A percentile compares a stretch with the other conserved stretches of the same genome.
Evolutionary conservation across 164 flowering plant genomes (phyloP).

Genomic region (Vitis amurensis): DNA sequence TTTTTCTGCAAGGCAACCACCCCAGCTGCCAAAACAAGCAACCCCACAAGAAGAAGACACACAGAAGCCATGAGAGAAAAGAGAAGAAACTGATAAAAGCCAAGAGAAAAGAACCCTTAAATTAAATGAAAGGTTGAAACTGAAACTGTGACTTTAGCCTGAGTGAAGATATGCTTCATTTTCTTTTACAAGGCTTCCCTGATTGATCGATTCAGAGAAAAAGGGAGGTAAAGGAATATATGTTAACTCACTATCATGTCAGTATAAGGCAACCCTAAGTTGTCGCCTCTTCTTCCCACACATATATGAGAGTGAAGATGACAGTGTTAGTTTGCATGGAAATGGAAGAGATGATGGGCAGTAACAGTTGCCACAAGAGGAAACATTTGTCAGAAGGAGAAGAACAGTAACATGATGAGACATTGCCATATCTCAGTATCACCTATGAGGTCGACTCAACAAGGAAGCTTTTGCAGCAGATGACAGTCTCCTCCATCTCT

Average conservation of each 20-base stretch:
- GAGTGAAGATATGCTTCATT: too few relatives aligned
- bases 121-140: background rate
- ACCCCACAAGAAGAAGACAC: slow-evolving; percentile 15
- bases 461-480: background rate
- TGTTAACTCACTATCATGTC: slow-evolving; percentile 3
- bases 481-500: background rate
- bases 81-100: background rate
- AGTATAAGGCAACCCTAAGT: slow-evolving; percentile 16
- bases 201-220: slow-evolving; percentile 7
- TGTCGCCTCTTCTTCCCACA: slow-evolving; percentile 10
- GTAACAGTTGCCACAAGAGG: slow-evolving; percentile 4
- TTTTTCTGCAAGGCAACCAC: background rate
- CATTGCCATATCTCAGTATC: slow-evolving; percentile 5
- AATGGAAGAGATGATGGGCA: background rate
- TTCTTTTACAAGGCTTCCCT: background rate
- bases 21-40: slow-evolving; percentile 23
- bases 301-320: background rate
- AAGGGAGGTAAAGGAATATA: background rate
- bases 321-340: slow-evolving; percentile 16
- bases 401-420: slow-evolving; percentile 14
- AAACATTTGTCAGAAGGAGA: slow-evolving; percentile 3
- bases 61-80: slow-evolving; percentile 19
- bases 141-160: background rate
- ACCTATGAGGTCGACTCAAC: background rate
- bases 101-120: background rate